Evolutionary conservation across 176 grass and related monocot species (phyloP).

Genomic region (Aechmea fasciata): DNA sequence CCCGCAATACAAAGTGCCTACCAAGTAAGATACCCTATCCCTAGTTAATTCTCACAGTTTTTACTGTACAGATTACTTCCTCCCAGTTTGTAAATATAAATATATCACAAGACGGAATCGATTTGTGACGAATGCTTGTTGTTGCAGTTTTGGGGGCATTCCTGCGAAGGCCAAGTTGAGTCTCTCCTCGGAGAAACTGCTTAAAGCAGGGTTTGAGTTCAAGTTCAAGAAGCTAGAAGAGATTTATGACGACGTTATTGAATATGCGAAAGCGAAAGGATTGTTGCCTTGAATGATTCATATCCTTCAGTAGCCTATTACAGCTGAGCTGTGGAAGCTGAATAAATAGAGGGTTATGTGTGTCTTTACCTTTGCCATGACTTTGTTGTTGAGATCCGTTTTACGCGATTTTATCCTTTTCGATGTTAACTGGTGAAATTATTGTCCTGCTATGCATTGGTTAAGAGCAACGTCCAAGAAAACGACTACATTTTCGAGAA

Average conservation of each 20-base stretch:
- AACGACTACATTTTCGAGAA: too few species aligned
- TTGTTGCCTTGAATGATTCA: constrained; percentile 5
- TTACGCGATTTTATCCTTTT: too few species aligned
- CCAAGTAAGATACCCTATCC: constrained; percentile 12
- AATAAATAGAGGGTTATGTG: too few species aligned
- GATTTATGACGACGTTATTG: constrained; percentile 23
- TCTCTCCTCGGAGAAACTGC: constrained; percentile 39
- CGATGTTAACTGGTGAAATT: too few species aligned
- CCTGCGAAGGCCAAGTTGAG: constrained; percentile 29
- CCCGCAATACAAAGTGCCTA: constrained; percentile 46
- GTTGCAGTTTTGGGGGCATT: constrained; percentile 30
- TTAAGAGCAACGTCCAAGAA: too few species aligned
- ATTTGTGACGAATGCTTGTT: neutral
- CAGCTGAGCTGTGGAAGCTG: too few species aligned
- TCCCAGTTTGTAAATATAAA: neutral
- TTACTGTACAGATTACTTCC: neutral
- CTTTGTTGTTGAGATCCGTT: too few species aligned
- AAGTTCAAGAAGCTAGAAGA: constrained; percentile 33
- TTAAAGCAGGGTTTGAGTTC: constrained; percentile 45
- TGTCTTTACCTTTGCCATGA: too few species aligned
- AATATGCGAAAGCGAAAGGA: constrained; percentile 36
- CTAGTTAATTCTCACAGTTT: neutral
- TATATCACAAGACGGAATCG: neutral
- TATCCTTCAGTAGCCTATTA: too few species aligned
- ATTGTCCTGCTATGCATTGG: too few species aligned